Evolutionary conservation across 257 asterid species (phyloP).

Genomic region (Mentha longifolia): DNA sequence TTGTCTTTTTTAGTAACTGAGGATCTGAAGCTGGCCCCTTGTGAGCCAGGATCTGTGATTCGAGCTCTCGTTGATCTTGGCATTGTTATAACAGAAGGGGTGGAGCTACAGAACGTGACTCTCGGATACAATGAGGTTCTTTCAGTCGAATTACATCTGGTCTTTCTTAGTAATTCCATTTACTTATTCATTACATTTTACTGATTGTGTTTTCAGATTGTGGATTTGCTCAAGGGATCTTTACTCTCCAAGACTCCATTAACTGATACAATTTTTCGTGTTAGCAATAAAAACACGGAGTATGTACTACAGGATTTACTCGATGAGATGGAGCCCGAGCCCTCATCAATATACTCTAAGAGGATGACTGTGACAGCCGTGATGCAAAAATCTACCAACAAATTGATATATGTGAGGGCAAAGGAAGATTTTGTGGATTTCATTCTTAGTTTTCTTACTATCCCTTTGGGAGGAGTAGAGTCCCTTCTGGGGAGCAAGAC

Average conservation of each 20-base stretch:
- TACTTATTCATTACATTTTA: too few species aligned
- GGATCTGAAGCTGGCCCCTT: neutral
- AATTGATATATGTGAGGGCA: conserved; percentile 3
- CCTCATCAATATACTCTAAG: neutral
- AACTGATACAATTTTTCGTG: neutral
- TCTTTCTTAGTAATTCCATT: neutral
- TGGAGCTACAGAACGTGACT: conserved; percentile 5
- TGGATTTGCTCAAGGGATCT: conserved; percentile 19
- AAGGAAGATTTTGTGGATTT: conserved; percentile 10
- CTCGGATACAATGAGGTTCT: conserved; percentile 31
- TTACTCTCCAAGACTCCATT: neutral
- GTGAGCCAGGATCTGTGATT: neutral
- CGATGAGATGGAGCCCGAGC: neutral
- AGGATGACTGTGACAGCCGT: conserved; percentile 1
- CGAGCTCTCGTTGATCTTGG: conserved; percentile 21
- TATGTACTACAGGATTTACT: neutral
- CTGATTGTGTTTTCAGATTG: neutral
- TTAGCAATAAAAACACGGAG: neutral
- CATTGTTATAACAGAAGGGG: conserved; percentile 9
- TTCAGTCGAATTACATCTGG: neutral
- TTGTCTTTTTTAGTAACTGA: neutral
- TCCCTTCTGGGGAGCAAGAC: neutral
- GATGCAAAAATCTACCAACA: neutral
- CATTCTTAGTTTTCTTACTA: conserved; percentile 18
- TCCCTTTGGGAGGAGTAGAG: conserved; percentile 25